phyloP scores from a whole-genome alignment of 2,329 filamentous ascomycete genomes.

The Rutstroemia sp. region DNA sequence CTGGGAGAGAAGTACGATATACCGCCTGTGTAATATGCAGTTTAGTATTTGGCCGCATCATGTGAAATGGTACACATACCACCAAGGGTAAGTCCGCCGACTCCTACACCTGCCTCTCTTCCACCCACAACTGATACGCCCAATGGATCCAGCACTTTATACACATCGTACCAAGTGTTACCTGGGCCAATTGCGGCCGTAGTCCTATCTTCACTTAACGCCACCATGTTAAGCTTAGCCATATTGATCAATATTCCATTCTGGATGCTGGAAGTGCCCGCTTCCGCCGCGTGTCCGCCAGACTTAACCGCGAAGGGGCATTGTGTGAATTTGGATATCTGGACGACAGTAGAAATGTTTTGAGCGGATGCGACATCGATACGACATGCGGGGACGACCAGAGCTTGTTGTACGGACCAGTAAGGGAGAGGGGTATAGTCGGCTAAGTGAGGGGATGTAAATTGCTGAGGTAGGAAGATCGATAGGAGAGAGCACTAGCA shows the following conservation, averaged over 20 bases:
- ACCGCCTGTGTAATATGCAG: slow-evolving; percentile 11
- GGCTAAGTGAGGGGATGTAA: too few relatives aligned
- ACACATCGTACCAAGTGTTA: slow-evolving; percentile 33
- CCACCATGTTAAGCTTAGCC: slow-evolving; percentile 21
- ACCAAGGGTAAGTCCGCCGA: slow-evolving; percentile 18
- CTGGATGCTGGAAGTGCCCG: slow-evolving; percentile 44
- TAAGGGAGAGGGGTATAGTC: slow-evolving; percentile 21
- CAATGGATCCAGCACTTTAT: slow-evolving; percentile 27
- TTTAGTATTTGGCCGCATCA: too few relatives aligned
- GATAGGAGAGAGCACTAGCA: too few relatives aligned
- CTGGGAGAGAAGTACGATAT: slow-evolving; percentile 18
- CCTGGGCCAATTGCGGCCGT: slow-evolving; percentile 31
- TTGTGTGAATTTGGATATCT: not conserved
- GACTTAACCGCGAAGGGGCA: slow-evolving; percentile 19
- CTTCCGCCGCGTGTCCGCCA: slow-evolving; percentile 21
- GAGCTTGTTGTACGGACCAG: slow-evolving; percentile 5
- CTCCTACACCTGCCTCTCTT: slow-evolving; percentile 23
- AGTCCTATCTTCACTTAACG: slow-evolving; percentile 22
- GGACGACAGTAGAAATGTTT: too few relatives aligned
- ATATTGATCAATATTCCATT: slow-evolving; percentile 43
- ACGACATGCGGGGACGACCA: not conserved
- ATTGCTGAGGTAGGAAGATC: too few relatives aligned
- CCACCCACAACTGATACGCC: slow-evolving; percentile 32
- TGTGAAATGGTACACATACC: too few relatives aligned
- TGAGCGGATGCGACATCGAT: not conserved